phyloP scores from a whole-genome alignment of 176 grass and related monocot species.

The Musa beccarii region DNA sequence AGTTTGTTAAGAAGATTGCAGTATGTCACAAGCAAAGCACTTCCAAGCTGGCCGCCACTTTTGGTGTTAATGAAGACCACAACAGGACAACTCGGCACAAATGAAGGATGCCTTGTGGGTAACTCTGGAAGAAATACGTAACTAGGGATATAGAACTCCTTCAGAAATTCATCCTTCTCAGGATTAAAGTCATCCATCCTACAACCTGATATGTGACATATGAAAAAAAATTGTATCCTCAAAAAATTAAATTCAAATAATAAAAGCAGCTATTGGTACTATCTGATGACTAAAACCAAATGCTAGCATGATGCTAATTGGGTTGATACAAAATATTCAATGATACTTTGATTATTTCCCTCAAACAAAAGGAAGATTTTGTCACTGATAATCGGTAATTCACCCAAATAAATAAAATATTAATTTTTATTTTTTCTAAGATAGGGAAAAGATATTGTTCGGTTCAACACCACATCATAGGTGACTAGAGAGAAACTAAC shows the following conservation, averaged over 20 bases:
- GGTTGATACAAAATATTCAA: not conserved
- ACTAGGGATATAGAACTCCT: constrained; percentile 71
- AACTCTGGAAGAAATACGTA: constrained; percentile 49
- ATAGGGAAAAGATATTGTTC: too few species aligned
- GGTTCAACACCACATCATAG: not conserved
- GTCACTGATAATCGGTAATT: too few species aligned
- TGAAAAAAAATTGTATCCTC: not conserved
- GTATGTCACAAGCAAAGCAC: constrained; percentile 54
- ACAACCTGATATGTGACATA: constrained; percentile 32
- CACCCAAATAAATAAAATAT: too few species aligned
- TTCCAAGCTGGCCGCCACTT: constrained; percentile 84
- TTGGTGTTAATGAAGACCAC: constrained; percentile 86
- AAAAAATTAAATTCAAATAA: not conserved
- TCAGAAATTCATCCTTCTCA: constrained; percentile 30
- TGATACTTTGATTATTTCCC: not conserved
- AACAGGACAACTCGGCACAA: constrained; percentile 59
- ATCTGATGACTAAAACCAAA: not conserved
- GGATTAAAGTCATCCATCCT: constrained; percentile 29
- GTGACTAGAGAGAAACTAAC: not conserved
- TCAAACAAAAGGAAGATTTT: not conserved
- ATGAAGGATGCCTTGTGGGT: constrained; percentile 30
- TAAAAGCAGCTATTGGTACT: not conserved
- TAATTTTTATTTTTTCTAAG: too few species aligned
- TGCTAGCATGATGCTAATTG: not conserved
- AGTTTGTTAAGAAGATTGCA: constrained; percentile 65